Base-by-base conservation (phyloP, 805 yeast species). In the Ogataea ganodermae region DNA sequence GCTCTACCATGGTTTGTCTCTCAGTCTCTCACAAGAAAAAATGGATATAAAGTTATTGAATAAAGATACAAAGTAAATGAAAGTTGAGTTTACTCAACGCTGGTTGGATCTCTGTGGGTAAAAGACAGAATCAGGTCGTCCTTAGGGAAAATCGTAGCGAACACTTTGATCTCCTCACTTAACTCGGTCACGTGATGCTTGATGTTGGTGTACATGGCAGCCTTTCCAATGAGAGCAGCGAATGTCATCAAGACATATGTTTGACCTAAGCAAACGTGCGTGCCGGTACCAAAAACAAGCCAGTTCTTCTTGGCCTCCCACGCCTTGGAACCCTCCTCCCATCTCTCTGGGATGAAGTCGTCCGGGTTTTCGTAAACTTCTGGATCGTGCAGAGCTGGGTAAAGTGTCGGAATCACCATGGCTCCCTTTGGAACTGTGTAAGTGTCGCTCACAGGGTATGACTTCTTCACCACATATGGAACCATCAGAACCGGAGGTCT, bases 401-500 rank as follows among this genome's bases (percentile, higher is more conserved):
- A 95, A 56, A 89, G 71, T 6, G 97, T 89, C 51, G 99, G 99
- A 58, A 94, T 89, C 58, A 94, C 78, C 99, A 94, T 94, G 22
- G 97, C 77, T 38, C 98, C 98, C 72, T 90, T 91, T 66, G 99
- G 99, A 42, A 90, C 96, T 22, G 92, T 83, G 72, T 94, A 94
- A 48, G 75, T 79, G 13, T 85, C 84, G 32, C 89, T 79, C 44
- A 94, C 82, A 35, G 96, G 96, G 77, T 87, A 94, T 12, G 79
- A 72, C 67, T 89, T 77, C 76, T 94, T 94, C 45, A 80, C 97
- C 50, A 89, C 89, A 66, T 94, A 94, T 44, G 99, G 99, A 51
- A 94, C 98, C 99, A 94, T 94, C 48, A 91, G 63, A 52, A 94
- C 99, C 3, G 99, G 99, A 22, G 99, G 99, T 71, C 98, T 84